Base-by-base conservation (phyloP, 2,329 filamentous ascomycete genomes). In the Xylaria sp. region DNA sequence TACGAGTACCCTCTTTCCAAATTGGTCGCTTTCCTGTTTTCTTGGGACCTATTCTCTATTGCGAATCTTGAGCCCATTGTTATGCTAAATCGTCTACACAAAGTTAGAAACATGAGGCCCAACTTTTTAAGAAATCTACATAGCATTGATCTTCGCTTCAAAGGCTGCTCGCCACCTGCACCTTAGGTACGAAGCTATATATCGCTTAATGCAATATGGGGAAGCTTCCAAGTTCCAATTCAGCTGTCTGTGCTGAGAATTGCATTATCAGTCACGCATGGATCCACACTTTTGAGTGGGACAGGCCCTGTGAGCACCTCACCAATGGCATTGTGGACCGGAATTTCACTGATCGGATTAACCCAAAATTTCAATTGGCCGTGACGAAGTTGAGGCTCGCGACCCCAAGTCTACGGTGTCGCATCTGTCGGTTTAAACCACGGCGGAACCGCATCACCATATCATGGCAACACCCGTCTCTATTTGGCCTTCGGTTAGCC, bases 401-500 rank as follows among this genome's bases (percentile, higher is more conserved):
- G 64, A 64, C 64, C 46, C 61, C 46, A 28, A 10, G 54, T 13
- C 15, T 3, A 31, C 63, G 60, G 34, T 61, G 60, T 56, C 23
- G 71, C 61, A 57, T 57, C 54, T 48, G 60, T 52, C 57, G 61
- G 69, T 63, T 28, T 52, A 18, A 66, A 68, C 51, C 57, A 64
- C 69, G 48, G 59, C 46, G 52, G 41, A 56, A 61, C 46, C 52
- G 54, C 62, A 66, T 60, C 65, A 71, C 54, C 54, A 34, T 55
- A 61, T 63, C 60, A 81, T 81, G 79, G 77, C 78, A 57, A 76
- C 73, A 65, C 65, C 76, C 31, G 71, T 69, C 57, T 72, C 75
- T 28, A 63, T 80, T 59, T 75, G 78, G 73, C 76, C 78, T 59
- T 74, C 75, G 46, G 73, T 80, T 62, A 74, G 76, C 60, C 75